Base-by-base conservation (phyloP, 2,329 filamentous ascomycete species). In the Fusarium illudens region DNA sequence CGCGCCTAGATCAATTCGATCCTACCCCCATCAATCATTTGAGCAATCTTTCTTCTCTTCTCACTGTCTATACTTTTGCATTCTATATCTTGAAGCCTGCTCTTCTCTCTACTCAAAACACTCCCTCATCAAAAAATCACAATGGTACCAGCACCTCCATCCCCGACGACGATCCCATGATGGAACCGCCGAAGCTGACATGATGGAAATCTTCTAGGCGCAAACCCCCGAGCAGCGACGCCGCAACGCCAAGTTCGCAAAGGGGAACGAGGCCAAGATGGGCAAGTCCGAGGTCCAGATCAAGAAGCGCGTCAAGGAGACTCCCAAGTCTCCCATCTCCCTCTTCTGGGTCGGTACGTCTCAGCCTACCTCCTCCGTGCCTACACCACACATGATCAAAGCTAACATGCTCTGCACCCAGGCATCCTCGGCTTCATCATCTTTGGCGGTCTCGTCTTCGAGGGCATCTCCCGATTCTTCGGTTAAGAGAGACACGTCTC, bases 171-270 rank as follows among this genome's bases (percentile, higher is more conserved):
- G 57, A 62, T 71, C 55, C 39, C 61, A 71, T 69, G 57, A 69
- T 66, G 53, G 60, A 20, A 20, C 13, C 10, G 10, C 10, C 13
- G 2, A 51, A 6, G 62, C 61, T 68, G 68, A 68, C 60, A 63
- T 62, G 34, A 55, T 60, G 30, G 4, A 42, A 42, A 19, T 9
- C n/a, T 19, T 37, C 36, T 22, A 94, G 92, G 91, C 89, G 73
- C 92, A 95, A 90, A 96, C 92, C 71, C 92, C 90, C 72, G 87
- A 93, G 80, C 93, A 96, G 84, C 90, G 92, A 79, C 89, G 89
- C 76, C 89, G 90, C 67, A 96, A 96, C 83, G 87, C 87, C 76
- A 91, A 91, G 80, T 96, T 93, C 81, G 89, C 86, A 71, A 90
- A 90, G 78, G 85, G 87, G 56, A 89, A 95, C 78, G 89, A 91